Evolutionary conservation across 2,329 filamentous ascomycete species (phyloP).

Genomic region (Alternaria sp.): DNA sequence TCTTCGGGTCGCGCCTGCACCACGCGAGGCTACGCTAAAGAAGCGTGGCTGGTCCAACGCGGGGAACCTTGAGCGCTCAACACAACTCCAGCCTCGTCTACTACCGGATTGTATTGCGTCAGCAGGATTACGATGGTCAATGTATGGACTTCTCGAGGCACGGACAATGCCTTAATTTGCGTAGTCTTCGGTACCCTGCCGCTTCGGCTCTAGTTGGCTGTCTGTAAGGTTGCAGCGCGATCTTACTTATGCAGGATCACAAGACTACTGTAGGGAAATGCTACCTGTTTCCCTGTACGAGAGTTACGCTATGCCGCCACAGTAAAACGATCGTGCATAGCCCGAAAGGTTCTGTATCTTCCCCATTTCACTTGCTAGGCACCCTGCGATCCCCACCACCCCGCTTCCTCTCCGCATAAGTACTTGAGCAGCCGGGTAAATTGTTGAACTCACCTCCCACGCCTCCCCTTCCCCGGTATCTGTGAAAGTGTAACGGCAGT

Average conservation of each 20-base stretch:
- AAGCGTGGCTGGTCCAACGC: conserved; percentile 6
- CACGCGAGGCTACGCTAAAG: not conserved
- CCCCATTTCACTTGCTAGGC: conserved; percentile 8
- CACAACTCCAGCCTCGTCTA: conserved; percentile 6
- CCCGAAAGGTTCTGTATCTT: not conserved
- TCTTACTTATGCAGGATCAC: not conserved
- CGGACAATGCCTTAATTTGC: not conserved
- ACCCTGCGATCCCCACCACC: conserved; percentile 5
- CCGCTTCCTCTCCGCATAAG: conserved; percentile 11
- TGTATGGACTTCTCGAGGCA: not conserved
- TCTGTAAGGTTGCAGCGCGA: not conserved
- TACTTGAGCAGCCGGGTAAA: not conserved
- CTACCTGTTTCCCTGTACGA: not conserved
- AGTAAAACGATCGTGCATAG: not conserved
- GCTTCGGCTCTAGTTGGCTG: not conserved
- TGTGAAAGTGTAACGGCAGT: not conserved
- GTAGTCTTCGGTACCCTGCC: not conserved
- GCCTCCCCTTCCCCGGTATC: not conserved
- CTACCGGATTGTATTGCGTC: not conserved
- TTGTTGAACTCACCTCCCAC: not conserved
- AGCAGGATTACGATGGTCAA: not conserved
- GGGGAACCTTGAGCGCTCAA: conserved; percentile 8
- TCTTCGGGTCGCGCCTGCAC: conserved; percentile 6
- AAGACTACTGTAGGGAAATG: not conserved
- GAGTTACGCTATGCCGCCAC: not conserved